A percentile compares a stretch with the other conserved stretches of the same genome.
Evolutionary conservation across 106 monocot genomes (phyloP).

Genomic region (Platanthera zijinensis): DNA sequence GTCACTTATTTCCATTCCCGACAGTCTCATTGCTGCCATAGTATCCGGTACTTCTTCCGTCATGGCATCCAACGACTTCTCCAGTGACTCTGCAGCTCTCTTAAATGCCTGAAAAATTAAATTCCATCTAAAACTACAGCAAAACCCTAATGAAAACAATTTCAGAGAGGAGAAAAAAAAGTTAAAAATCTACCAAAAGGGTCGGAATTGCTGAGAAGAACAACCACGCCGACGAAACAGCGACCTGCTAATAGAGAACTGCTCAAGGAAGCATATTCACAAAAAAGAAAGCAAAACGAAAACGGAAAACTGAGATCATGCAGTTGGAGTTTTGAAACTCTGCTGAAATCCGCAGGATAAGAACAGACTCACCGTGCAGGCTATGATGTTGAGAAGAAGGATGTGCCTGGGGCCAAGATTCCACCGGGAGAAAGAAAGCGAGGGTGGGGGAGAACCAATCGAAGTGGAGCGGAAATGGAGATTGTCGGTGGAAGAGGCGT

Average conservation of each 20-base stretch:
- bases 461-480: constrained; percentile 18
- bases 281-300: not conserved
- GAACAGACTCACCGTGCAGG: constrained; percentile 38
- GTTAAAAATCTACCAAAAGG: constrained; percentile 37
- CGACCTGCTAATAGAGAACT: constrained; percentile 29
- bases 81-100: constrained; percentile 55
- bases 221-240: constrained; percentile 57
- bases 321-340: not conserved
- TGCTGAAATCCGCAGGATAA: not conserved
- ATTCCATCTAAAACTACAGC: not conserved
- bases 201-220: constrained; percentile 74
- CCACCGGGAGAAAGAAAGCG: constrained; percentile 16
- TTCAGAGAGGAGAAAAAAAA: not conserved
- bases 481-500: not conserved
- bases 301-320: not conserved
- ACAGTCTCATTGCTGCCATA: constrained; percentile 68
- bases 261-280: not conserved
- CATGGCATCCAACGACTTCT: constrained; percentile 59
- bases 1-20: constrained; percentile 90
- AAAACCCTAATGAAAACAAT: not conserved
- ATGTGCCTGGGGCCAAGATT: constrained; percentile 36
- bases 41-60: constrained; percentile 77
- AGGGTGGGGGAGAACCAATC: constrained; percentile 30
- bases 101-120: constrained; percentile 46
- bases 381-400: constrained; percentile 36